Evolutionary conservation across 768 basidiomycete genomes (phyloP).

Genomic region (Fibroporia radiculosa): DNA sequence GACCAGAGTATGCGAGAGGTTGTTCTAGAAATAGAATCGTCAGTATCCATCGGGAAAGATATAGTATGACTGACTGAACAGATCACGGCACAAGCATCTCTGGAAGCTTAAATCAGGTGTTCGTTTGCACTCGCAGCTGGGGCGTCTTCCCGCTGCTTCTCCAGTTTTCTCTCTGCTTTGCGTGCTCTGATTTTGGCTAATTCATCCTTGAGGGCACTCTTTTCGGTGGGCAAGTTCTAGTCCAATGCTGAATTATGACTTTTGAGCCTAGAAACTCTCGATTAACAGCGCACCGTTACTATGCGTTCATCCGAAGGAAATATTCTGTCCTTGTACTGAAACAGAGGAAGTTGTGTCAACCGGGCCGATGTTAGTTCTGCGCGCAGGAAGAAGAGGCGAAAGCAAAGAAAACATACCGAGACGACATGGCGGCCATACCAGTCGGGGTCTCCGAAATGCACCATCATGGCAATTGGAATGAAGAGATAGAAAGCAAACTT

Average conservation of each 20-base stretch:
- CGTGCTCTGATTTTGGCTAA: slow-evolving; percentile 65
- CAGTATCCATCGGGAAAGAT: neutral
- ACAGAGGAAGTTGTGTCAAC: too few relatives aligned
- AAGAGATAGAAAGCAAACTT: slow-evolving; percentile 85
- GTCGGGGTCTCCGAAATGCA: slow-evolving; percentile 82
- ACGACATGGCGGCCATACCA: slow-evolving; percentile 78
- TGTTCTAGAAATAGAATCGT: too few relatives aligned
- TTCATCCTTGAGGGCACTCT: slow-evolving; percentile 57
- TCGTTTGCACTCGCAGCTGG: neutral
- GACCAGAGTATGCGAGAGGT: too few relatives aligned
- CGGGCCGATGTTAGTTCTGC: too few relatives aligned
- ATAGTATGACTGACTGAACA: neutral
- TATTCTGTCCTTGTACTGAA: slow-evolving; percentile 63
- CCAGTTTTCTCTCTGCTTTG: slow-evolving; percentile 36
- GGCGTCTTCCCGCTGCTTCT: slow-evolving; percentile 31
- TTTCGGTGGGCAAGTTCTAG: slow-evolving; percentile 60
- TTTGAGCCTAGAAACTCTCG: neutral
- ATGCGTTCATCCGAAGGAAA: slow-evolving; percentile 58
- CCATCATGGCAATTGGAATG: slow-evolving; percentile 69
- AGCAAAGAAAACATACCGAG: slow-evolving; percentile 49
- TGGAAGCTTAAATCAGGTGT: neutral
- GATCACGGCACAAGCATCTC: too few relatives aligned
- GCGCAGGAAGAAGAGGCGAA: neutral
- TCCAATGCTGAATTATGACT: neutral
- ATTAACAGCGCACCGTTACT: slow-evolving; percentile 31